Evolutionary conservation across 2,329 filamentous ascomycete species (phyloP).

Genomic region (Pseudopithomyces chartarum): DNA sequence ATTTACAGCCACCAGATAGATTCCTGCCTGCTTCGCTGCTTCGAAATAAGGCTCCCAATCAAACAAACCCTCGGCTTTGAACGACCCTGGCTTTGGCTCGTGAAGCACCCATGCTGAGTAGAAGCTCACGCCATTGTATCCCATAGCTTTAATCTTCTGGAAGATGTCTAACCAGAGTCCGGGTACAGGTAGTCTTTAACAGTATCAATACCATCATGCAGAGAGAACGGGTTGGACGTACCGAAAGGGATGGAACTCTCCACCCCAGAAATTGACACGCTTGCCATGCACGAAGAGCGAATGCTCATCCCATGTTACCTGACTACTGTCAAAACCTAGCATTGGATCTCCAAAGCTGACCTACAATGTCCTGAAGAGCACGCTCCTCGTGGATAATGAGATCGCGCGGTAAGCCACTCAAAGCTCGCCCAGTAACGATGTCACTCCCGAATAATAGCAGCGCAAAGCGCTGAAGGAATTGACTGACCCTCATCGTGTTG

Average conservation of each 20-base stretch:
- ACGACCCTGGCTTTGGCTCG: conserved; percentile 72
- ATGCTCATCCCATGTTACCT: conserved; percentile 72
- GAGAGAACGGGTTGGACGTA: conserved; percentile 21
- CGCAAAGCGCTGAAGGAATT: background rate
- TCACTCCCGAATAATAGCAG: background rate
- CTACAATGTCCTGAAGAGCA: conserved; percentile 60
- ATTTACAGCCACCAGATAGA: conserved; percentile 70
- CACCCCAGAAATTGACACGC: conserved; percentile 71
- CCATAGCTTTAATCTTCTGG: conserved; percentile 78
- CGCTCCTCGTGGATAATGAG: conserved; percentile 54
- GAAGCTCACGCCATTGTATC: conserved; percentile 77
- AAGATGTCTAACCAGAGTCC: conserved; percentile 72
- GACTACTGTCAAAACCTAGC: background rate
- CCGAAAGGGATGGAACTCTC: conserved; percentile 72
- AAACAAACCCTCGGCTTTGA: conserved; percentile 72
- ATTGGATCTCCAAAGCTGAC: conserved; percentile 16
- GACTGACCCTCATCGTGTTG: background rate
- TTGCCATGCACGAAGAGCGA: conserved; percentile 72
- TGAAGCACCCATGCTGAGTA: conserved; percentile 77
- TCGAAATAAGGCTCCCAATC: conserved; percentile 74
- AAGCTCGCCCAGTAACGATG: conserved; percentile 34
- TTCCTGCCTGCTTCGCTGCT: conserved; percentile 70
- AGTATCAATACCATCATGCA: background rate
- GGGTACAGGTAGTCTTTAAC: conserved; percentile 59
- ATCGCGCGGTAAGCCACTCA: conserved; percentile 54